Evolutionary conservation across 2,329 filamentous ascomycete species (phyloP).

Genomic region (Ploettnerulaceae sp.): DNA sequence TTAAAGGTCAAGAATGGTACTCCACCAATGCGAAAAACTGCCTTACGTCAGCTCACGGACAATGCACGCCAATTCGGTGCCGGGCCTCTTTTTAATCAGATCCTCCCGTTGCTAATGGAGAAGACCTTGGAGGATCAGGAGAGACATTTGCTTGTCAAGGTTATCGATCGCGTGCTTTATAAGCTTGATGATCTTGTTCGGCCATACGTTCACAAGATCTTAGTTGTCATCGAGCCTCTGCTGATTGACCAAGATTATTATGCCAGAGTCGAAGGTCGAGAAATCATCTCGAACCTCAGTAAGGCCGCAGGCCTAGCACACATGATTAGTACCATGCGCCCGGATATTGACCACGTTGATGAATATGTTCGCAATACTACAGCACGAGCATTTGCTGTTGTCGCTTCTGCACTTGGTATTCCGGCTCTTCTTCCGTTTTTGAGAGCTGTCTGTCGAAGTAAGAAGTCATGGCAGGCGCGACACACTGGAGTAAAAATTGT

Average conservation of each 20-base stretch:
- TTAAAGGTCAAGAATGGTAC: conserved; percentile 99
- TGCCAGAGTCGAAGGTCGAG: conserved; percentile 92
- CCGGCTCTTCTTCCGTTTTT: conserved; percentile 92
- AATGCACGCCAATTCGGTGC: conserved; percentile 96
- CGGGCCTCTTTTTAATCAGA: conserved; percentile 92
- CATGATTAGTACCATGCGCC: conserved; percentile 99
- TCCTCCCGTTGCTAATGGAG: conserved; percentile 94
- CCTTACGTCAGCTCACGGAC: conserved; percentile 92
- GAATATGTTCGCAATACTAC: conserved; percentile 99
- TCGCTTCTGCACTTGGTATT: conserved; percentile 92
- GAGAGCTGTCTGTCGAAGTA: conserved; percentile 91
- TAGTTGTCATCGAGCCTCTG: conserved; percentile 97
- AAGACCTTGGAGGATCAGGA: conserved; percentile 97
- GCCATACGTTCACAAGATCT: conserved; percentile 95
- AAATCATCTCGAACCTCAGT: conserved; percentile 96
- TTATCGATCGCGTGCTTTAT: conserved; percentile 97
- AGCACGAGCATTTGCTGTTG: conserved; percentile 92
- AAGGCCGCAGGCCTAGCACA: conserved; percentile 95
- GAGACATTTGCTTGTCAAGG: conserved; percentile 95
- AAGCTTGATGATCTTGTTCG: conserved; percentile 96
- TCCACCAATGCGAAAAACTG: conserved; percentile 97
- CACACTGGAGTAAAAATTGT: conserved; percentile 99
- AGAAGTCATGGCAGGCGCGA: conserved; percentile 97
- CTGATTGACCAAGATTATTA: conserved; percentile 99
- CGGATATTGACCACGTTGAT: conserved; percentile 96